Base-by-base conservation (phyloP, 352 stramenopile genomes). In the Peronospora destructor region DNA sequence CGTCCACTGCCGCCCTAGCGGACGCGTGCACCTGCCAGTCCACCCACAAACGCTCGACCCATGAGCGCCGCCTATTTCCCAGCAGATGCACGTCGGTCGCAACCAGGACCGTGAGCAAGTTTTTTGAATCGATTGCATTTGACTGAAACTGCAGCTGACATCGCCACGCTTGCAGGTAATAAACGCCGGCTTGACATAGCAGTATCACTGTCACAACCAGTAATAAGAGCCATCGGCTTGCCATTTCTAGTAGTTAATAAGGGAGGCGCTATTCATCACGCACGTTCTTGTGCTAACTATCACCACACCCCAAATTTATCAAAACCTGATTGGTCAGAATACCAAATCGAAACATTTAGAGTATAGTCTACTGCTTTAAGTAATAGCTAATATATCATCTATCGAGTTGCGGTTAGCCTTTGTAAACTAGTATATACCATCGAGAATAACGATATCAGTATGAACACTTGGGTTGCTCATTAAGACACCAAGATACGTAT, bases 21-120 rank as follows among this genome's bases (percentile, higher is more conserved):
- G 73, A 52, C 29, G 68, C 61, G 3, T 49, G 41, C 33, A 82
- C 67, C 38, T 91, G 81, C 76, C 67, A 86, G 53, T 91, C 81
- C 36, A 84, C 73, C 81, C 81, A 91, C 4, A 68, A 28, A 23
- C 76, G 73, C 54, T 88, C 74, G 19, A 83, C 53, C 45, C 53
- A 66, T 13, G 59, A 67, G 12, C 81, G 76, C 4, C 76, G 61
- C 3, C 81, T 63, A 35, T 87, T 84, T 48, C 81, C 81, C 13
- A 91, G 61, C 33, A 91, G 33, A 50, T 91, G 81, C 4, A 89
- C 64, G 55, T 91, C 81, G 58, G 69, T 79, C 44, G 88, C 62
- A 5, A 88, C 59, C 21, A 91, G 58, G 46, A 72, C 70, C 11
- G 56, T 71, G 19, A 82, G 37, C 7, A 44, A 28, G 11, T 59